Evolutionary conservation across 2,329 filamentous ascomycete genomes (phyloP).

Genomic region (Sclerotinia sclerotiorum): DNA sequence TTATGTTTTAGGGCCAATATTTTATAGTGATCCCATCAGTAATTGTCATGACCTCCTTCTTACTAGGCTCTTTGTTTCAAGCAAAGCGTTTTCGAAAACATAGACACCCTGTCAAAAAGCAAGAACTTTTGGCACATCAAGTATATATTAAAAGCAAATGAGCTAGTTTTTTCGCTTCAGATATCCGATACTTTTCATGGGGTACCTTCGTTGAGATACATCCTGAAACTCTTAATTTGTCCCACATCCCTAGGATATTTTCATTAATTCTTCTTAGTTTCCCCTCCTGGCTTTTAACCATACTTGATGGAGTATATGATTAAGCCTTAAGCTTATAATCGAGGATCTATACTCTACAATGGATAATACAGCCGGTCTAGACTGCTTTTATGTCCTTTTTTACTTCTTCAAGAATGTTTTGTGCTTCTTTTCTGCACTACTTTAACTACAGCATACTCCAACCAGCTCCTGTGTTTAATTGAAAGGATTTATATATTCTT

Average conservation of each 20-base stretch:
- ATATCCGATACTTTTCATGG: no score
- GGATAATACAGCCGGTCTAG: not conserved
- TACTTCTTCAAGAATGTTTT: constrained; percentile 26
- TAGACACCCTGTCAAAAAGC: no score
- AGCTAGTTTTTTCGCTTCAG: no score
- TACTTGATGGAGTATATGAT: not conserved
- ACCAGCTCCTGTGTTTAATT: constrained; percentile 34
- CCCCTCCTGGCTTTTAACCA: not conserved
- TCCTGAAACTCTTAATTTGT: not conserved
- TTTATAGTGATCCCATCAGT: no score
- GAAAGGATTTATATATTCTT: no score
- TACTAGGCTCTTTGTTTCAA: no score
- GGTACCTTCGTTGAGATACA: not conserved
- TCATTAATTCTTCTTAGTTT: not conserved
- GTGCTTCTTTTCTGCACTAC: constrained; percentile 35
- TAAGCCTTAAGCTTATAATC: not conserved
- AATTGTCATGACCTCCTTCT: no score
- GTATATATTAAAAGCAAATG: no score
- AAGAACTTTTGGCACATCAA: no score
- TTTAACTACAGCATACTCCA: constrained; percentile 33
- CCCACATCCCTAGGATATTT: not conserved
- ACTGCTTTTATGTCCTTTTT: constrained; percentile 6
- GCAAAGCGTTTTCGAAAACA: no score
- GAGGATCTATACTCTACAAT: not conserved
- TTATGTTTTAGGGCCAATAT: no score